phyloP scores from a whole-genome alignment of 2,329 filamentous ascomycete genomes.

The Penicillium rolfsii region DNA sequence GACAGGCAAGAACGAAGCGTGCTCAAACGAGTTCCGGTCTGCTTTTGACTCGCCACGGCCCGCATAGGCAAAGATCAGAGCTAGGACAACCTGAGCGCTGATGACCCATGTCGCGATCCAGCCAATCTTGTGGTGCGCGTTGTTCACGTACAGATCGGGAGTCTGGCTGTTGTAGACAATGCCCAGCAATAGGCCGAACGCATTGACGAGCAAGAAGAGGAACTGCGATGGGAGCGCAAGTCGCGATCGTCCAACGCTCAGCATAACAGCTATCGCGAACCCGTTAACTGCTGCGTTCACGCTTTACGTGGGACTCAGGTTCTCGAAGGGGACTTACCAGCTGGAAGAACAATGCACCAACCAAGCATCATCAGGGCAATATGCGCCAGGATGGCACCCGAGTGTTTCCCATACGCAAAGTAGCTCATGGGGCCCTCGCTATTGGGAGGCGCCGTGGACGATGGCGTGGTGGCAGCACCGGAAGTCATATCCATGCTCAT shows the following conservation, averaged over 20 bases:
- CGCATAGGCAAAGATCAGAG: conserved; percentile 65
- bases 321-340: conserved; percentile 58
- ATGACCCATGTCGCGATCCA: conserved; percentile 80
- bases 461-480: conserved; percentile 19
- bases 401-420: conserved; percentile 47
- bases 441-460: conserved; percentile 20
- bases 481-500: conserved; percentile 31
- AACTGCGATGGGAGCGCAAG: conserved; percentile 72
- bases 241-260: conserved; percentile 79
- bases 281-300: background rate
- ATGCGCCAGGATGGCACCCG: conserved; percentile 65
- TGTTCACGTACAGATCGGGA: conserved; percentile 82
- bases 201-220: conserved; percentile 66
- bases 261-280: conserved; percentile 69
- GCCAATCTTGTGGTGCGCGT: conserved; percentile 84
- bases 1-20: conserved; percentile 65
- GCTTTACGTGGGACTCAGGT: background rate
- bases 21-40: conserved; percentile 50
- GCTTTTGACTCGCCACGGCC: conserved; percentile 46
- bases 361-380: conserved; percentile 70
- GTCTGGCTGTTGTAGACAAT: conserved; percentile 78
- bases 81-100: conserved; percentile 69
- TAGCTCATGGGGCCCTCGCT: conserved; percentile 48
- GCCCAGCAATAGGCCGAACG: conserved; percentile 65
- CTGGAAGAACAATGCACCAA: conserved; percentile 74